phyloP scores from a whole-genome alignment of 2,329 filamentous ascomycete species.

The Cytospora chrysosperma region DNA sequence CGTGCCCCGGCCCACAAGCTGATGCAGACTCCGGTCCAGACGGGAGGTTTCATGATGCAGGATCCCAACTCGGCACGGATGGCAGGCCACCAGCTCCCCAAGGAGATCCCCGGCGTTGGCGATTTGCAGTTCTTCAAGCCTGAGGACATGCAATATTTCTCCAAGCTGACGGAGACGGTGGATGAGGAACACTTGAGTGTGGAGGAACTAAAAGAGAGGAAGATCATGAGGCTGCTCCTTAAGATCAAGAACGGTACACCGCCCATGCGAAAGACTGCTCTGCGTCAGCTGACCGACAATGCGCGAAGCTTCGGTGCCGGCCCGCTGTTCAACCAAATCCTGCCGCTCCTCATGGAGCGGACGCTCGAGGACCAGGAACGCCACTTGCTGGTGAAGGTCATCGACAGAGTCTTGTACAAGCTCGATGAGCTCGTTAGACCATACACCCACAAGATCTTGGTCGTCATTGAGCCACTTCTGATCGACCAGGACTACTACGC shows the following conservation, averaged over 20 bases:
- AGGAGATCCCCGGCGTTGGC: constrained; percentile 92
- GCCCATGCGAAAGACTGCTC: constrained; percentile 96
- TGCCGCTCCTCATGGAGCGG: constrained; percentile 97
- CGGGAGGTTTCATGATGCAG: constrained; percentile 94
- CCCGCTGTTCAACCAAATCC: constrained; percentile 93
- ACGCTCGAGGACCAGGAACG: constrained; percentile 96
- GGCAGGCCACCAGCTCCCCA: constrained; percentile 86
- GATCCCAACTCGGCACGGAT: constrained; percentile 82
- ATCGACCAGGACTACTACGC: constrained; percentile 99
- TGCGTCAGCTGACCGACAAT: constrained; percentile 96
- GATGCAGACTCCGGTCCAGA: constrained; percentile 70
- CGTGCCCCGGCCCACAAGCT: constrained; percentile 74
- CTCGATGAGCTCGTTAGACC: constrained; percentile 94
- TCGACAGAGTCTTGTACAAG: constrained; percentile 97
- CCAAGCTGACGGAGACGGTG: constrained; percentile 90
- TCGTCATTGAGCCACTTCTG: constrained; percentile 97
- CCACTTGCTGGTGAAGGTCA: constrained; percentile 97
- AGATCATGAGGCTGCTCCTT: constrained; percentile 94
- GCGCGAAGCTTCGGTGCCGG: constrained; percentile 93
- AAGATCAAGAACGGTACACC: constrained; percentile 99
- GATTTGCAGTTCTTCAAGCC: constrained; percentile 98
- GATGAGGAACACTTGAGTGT: constrained; percentile 91
- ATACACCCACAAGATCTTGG: constrained; percentile 96
- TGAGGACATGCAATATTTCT: constrained; percentile 98
- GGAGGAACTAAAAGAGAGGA: constrained; percentile 94